Conservation (phyloP, 345 rosid species). For the Melaleuca alternifolia region DNA sequence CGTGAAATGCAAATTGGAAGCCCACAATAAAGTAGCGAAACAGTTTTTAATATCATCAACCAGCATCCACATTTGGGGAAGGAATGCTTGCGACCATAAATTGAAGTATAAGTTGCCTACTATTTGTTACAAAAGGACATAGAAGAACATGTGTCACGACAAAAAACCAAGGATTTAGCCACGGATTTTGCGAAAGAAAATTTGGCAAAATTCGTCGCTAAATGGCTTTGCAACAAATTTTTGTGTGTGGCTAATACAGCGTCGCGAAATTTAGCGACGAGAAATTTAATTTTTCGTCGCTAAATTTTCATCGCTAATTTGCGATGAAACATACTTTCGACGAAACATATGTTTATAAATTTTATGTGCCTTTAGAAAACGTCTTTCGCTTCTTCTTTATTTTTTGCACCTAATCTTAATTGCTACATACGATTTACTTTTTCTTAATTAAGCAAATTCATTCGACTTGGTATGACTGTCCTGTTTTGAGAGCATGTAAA, state of each 20-base stretch:
- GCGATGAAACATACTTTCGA: no score
- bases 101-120: not conserved
- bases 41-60: not conserved
- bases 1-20: not conserved
- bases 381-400: not conserved
- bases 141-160: no score
- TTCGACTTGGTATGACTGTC: not conserved
- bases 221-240: no score
- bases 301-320: no score
- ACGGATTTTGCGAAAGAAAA: no score
- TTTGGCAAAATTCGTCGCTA: no score
- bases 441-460: not conserved
- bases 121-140: not conserved
- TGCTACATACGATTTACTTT: not conserved
- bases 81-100: not conserved
- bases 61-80: not conserved
- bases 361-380: not conserved
- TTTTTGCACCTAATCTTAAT: not conserved
- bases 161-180: no score
- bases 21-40: not conserved
- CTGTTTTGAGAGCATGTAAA: not conserved
- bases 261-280: no score
- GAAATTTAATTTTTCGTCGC: no score
- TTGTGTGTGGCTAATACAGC: no score
- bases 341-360: not conserved